Conservation (phyloP, 352 stramenopile species). For the Blastocystis sp. region DNA sequence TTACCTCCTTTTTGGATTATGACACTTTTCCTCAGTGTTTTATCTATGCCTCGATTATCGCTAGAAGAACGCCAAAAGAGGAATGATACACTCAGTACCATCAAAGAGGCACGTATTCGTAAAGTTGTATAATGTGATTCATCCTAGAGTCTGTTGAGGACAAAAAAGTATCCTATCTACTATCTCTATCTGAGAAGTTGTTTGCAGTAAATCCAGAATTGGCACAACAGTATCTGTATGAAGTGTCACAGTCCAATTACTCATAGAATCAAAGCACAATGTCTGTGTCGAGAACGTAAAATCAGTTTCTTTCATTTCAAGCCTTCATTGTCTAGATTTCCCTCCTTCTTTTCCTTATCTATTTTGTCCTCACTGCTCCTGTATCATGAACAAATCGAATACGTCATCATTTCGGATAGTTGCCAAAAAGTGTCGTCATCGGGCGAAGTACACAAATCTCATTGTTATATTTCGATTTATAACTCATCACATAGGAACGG, state of each 20-base stretch:
- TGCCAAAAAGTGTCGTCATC: background rate
- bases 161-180: background rate
- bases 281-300: background rate
- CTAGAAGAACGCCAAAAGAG: background rate
- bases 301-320: background rate
- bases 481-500: background rate
- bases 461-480: background rate
- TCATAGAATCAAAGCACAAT: slow-evolving; percentile 24
- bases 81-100: background rate
- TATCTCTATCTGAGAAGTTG: slow-evolving; percentile 8
- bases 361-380: slow-evolving; percentile 13
- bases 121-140: background rate
- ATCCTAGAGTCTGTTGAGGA: background rate
- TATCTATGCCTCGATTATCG: background rate
- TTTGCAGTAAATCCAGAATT: background rate
- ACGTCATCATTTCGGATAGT: slow-evolving; percentile 18
- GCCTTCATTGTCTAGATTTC: background rate
- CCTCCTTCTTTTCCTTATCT: background rate
- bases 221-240: slow-evolving; percentile 14
- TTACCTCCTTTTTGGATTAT: background rate
- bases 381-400: background rate
- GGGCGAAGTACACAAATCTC: background rate
- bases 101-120: background rate
- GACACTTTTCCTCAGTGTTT: background rate
- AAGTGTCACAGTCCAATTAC: background rate